Evolutionary conservation across 2,329 filamentous ascomycete genomes (phyloP).

Genomic region (Neofusicoccum parvum): DNA sequence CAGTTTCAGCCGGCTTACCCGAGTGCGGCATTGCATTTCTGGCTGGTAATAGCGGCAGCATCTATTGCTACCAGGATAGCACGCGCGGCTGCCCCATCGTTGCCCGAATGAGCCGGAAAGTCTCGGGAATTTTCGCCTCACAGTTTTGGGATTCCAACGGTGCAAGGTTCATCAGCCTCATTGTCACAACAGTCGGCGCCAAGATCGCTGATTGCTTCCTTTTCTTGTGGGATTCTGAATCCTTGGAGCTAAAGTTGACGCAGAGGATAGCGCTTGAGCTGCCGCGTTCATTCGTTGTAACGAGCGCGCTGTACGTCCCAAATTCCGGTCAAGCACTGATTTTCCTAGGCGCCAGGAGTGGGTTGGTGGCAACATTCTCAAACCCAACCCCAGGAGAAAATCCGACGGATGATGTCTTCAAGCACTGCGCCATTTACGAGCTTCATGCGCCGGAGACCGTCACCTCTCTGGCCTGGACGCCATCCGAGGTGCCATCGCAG

Average conservation of each 20-base stretch:
- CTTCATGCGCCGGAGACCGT: constrained; percentile 64
- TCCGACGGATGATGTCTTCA: neutral
- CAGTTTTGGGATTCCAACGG: neutral
- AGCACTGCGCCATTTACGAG: constrained; percentile 24
- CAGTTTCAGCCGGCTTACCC: constrained; percentile 45
- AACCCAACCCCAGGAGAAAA: neutral
- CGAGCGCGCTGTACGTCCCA: constrained; percentile 37
- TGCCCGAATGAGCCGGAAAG: constrained; percentile 38
- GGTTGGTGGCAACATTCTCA: constrained; percentile 4
- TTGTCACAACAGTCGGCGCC: constrained; percentile 42
- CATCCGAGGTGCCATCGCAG: constrained; percentile 20
- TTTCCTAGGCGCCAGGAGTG: constrained; percentile 14
- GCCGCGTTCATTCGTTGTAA: constrained; percentile 53
- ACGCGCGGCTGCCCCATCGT: constrained; percentile 29
- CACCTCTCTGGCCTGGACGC: constrained; percentile 59
- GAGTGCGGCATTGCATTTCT: constrained; percentile 46
- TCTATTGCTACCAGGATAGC: constrained; percentile 41
- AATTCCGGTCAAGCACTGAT: neutral
- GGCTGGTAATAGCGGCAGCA: constrained; percentile 47
- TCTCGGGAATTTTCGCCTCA: constrained; percentile 43
- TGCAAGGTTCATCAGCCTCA: constrained; percentile 31
- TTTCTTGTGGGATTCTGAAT: neutral
- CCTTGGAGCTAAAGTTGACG: neutral
- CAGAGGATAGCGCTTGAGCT: constrained; percentile 21
- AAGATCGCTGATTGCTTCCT: constrained; percentile 33